These are phyloP conservation scores for Cryptosporidium parvum DNA, from an alignment of 169 alveolate genomes.

Conservation along the genomic window DNA sequence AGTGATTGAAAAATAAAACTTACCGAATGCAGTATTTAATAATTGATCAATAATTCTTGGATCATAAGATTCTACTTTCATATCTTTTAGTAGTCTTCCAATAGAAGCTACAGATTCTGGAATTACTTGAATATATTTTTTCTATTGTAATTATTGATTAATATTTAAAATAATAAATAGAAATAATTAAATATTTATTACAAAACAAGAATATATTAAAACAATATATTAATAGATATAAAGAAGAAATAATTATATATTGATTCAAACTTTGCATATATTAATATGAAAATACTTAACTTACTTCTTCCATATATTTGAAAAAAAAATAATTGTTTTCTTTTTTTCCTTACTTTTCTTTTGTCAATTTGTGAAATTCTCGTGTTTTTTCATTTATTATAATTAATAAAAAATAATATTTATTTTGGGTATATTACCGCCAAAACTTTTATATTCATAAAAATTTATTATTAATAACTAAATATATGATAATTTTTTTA, in stretches of 20 bases:
- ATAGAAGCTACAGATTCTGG: slow-evolving; percentile 60
- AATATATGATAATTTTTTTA: not conserved
- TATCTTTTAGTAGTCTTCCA: slow-evolving; percentile 22
- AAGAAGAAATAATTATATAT: not conserved
- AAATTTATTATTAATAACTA: too few species aligned
- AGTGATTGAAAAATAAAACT: not conserved
- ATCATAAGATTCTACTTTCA: slow-evolving; percentile 55
- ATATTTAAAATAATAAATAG: not conserved
- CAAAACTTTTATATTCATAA: not conserved
- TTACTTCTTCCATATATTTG: not conserved
- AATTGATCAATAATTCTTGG: slow-evolving; percentile 31
- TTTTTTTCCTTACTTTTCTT: not conserved
- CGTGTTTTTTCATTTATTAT: not conserved
- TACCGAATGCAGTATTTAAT: slow-evolving; percentile 45
- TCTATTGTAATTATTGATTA: not conserved
- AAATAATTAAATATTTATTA: not conserved
- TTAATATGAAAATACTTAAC: not conserved
- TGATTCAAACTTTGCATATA: not conserved
- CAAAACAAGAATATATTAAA: too few species aligned
- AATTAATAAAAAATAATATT: not conserved
- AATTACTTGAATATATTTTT: slow-evolving; percentile 25
- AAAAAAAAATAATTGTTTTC: not conserved
- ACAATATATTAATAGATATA: not conserved
- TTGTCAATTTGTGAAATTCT: not conserved
- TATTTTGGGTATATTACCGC: not conserved